Evolutionary conservation across 495 filamentous ascomycete genomes (phyloP), one percentile per base, ranked within the genome.

Genomic region (Cladorrhinum samala): DNA sequence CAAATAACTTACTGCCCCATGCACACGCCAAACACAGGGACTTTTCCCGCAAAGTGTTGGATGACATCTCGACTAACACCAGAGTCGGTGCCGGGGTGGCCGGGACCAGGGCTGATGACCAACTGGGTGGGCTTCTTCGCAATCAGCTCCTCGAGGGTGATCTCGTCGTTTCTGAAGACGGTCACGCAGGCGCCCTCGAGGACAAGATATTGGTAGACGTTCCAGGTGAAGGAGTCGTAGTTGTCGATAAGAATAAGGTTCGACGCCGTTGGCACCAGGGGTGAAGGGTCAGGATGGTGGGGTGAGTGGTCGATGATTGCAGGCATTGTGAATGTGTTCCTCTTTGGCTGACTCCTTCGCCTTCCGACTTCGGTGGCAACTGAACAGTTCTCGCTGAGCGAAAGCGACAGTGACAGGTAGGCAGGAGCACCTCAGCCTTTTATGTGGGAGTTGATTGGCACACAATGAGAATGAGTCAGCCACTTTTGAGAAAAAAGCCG

Each of bases 151-250:
- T 92, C 81, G 9, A 99, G 69, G 3, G 83, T 83, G 66, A 96
- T 83, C 67, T 95, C 82, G 72, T 97, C 91, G 64, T 99, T 99
- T 52, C 93, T 82, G 73, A 82, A 85, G 21, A 97, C 93, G 9
- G 83, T 87, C 38, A 96, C 91, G 0, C 72, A 85, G 21, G 93
- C 93, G 37, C 93, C 93, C 71, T 97, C 93, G 6, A 96, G 83
- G 0, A 91, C 87, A 2, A 99, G 79, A 61, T 96, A 99, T 67
- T 99, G 94, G 69, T 96, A 96, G 53, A 99, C 89, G 65, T 97
- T 98, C 88, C 89, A 97, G 55, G 92, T 95, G 63, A 97, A 99
- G 0, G 92, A 96, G 71, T 99, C 93, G 68, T 96, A 99, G 73
- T 99, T 99, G 73, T 97, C 93, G 61, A 99, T 95, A 52, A 99